phyloP scores from a whole-genome alignment of 192 early-diverging fungal species.

The Paraglomus brasilianum region DNA sequence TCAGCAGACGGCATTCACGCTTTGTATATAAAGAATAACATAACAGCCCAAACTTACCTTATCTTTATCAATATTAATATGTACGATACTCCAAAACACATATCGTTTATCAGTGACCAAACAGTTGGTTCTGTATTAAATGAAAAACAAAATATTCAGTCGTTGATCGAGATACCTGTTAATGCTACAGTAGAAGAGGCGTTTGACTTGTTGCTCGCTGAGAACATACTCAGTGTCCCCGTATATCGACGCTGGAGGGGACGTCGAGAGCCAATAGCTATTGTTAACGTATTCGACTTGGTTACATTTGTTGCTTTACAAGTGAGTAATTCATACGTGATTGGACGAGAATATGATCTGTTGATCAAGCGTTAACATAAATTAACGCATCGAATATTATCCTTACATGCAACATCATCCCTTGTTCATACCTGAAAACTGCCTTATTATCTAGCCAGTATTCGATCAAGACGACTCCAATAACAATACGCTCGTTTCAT shows the following conservation, averaged over 20 bases:
- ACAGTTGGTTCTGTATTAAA: conserved; percentile 38
- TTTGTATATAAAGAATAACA: no score
- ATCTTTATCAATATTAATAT: not conserved
- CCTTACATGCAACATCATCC: not conserved
- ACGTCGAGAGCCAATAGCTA: conserved; percentile 47
- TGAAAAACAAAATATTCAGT: conserved; percentile 31
- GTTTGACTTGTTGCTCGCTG: conserved; percentile 42
- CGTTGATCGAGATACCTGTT: conserved; percentile 49
- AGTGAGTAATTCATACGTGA: not conserved
- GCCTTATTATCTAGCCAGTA: conserved; percentile 1
- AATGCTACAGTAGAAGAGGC: conserved; percentile 53
- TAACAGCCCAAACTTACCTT: no score
- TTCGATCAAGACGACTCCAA: not conserved
- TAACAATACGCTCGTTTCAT: not conserved
- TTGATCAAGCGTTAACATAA: not conserved
- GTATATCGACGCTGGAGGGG: conserved; percentile 45
- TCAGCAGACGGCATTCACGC: no score
- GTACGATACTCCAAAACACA: conserved; percentile 28
- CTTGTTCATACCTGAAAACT: not conserved
- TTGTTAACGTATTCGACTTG: conserved; percentile 53
- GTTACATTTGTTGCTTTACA: conserved; percentile 42
- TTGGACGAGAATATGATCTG: not conserved
- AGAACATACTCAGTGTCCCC: conserved; percentile 56
- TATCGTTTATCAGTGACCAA: conserved; percentile 36
- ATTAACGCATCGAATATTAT: not conserved